Evolutionary conservation across 176 grass and related monocot species (phyloP).

Genomic region (Carex scoparia): DNA sequence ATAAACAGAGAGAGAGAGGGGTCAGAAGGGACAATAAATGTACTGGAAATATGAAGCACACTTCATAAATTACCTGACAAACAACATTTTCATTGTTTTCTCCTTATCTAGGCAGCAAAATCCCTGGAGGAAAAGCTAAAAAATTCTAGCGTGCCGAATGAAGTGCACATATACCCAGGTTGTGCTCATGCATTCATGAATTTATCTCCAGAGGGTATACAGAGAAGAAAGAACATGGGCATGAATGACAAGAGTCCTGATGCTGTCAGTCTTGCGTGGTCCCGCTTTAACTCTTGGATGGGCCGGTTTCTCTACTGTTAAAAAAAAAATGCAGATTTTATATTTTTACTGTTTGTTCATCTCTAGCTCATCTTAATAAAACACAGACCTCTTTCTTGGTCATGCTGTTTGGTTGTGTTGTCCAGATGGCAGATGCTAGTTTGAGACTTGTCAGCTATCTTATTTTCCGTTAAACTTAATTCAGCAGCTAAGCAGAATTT

Average conservation of each 20-base stretch:
- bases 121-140: constrained; percentile 84
- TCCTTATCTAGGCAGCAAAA: constrained; percentile 61
- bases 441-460: background rate
- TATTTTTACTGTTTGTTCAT: background rate
- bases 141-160: constrained; percentile 47
- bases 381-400: background rate
- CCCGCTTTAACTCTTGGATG: constrained; percentile 81
- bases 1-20: background rate
- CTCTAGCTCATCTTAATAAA: background rate
- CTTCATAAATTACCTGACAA: background rate
- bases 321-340: background rate
- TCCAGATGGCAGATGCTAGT: background rate
- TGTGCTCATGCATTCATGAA: constrained; percentile 89
- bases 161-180: constrained; percentile 79
- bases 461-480: background rate
- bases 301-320: constrained; percentile 38
- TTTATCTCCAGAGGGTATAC: constrained; percentile 56
- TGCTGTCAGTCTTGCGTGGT: constrained; percentile 61
- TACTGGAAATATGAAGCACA: background rate
- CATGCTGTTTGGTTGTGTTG: background rate
- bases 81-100: background rate
- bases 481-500: too few species aligned
- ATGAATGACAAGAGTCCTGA: constrained; percentile 49
- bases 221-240: constrained; percentile 80
- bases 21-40: background rate